Evolutionary conservation across 257 asterid genomes (phyloP), one percentile per base, ranked within the genome.

Genomic region (Galeopsis tetrahit): DNA sequence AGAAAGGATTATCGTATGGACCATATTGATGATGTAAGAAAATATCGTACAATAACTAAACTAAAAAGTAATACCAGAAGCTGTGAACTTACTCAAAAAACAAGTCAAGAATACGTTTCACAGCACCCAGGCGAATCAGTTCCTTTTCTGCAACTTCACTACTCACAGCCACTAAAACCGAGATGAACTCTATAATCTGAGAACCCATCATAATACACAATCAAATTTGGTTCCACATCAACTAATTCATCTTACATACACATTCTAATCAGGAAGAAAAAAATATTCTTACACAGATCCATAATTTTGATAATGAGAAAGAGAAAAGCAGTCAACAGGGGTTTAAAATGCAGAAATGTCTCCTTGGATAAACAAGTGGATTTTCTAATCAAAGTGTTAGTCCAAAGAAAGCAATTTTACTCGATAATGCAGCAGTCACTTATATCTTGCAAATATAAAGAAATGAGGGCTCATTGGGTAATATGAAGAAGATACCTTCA

Each of bases 111-210:
- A 89, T 83, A n/a, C 77, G 79, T 60, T 87, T 80, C 51, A 93
- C 82, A 73, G 96, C 96, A 64, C 96, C 96, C 74, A 89, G 84
- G 36, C 72, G 76, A 74, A 90, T 89, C 81, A 93, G 82, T 85
- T 93, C 96, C 83, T 89, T 86, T 72, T 90, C 98, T 71, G 95
- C 97, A 71, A 86, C 88, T 75, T 89, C 93, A 77, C 85, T 88
- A 70, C 89, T 77, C 77, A 88, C 90, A 76, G 85, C 86, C 75
- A 89, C 88, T 73, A 93, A 83, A 78, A 90, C 97, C 49, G 97
- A 85, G 76, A 93, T 89, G 84, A 93, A 88, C 88, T 93, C 98
- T 78, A 93, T 77, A 62, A 93, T 89, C 98, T 93, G 95, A 75
- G 75, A 85, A 64, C 35, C 71, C 69, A 66, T 66, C 74, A 59